Percentiles rank a stretch among this genome's conserved stretches.
Conservation (phyloP, 139 green algal genomes). For the Chlorella sp. region DNA sequence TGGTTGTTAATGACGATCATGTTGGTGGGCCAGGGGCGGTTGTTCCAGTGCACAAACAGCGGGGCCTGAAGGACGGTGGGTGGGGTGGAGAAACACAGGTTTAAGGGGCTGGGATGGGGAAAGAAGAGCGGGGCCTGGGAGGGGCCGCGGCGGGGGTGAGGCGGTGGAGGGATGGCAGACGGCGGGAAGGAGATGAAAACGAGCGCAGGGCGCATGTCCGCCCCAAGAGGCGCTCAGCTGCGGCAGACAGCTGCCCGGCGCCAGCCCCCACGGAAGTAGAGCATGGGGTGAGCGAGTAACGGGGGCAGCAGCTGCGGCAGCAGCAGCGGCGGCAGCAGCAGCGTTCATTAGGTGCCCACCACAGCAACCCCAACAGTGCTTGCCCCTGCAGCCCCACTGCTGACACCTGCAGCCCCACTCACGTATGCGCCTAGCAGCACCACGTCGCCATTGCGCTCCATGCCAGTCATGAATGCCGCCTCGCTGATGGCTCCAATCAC, state of each 20-base stretch:
- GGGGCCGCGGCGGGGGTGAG: neutral
- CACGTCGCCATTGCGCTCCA: conserved; percentile 67
- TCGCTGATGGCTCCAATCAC: conserved; percentile 64
- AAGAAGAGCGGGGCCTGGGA: neutral
- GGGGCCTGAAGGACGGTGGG: conserved; percentile 39
- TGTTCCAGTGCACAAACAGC: conserved; percentile 64
- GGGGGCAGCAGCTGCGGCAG: too few relatives aligned
- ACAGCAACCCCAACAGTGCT: too few relatives aligned
- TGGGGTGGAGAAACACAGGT: neutral
- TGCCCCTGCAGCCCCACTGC: too few relatives aligned
- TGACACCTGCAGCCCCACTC: neutral
- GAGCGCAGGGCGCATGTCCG: too few relatives aligned
- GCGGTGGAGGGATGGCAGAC: too few relatives aligned
- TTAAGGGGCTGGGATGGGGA: neutral
- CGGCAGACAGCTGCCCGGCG: too few relatives aligned
- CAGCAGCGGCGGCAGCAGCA: too few relatives aligned
- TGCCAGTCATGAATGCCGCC: conserved; percentile 75
- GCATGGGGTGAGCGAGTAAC: too few relatives aligned
- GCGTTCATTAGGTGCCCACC: too few relatives aligned
- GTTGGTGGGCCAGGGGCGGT: conserved; percentile 57
- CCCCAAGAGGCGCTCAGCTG: too few relatives aligned
- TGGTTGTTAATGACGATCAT: conserved; percentile 64
- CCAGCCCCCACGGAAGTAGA: too few relatives aligned
- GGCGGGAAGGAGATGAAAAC: too few relatives aligned
- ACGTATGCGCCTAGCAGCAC: conserved; percentile 70